phyloP scores from a whole-genome alignment of 768 basidiomycete species.

The Filobasidium wieringae region DNA sequence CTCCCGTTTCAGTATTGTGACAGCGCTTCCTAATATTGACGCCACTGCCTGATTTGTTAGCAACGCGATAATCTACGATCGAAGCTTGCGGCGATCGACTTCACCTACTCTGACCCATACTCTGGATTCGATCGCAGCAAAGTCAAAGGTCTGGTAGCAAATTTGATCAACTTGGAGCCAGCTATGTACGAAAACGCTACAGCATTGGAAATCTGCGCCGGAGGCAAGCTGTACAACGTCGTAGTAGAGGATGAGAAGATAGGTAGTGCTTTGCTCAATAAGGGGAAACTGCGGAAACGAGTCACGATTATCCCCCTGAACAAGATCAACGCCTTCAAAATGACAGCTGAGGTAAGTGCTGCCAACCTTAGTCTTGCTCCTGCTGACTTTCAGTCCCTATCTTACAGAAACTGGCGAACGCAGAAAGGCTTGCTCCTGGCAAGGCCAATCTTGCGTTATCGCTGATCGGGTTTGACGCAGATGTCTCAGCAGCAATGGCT shows the following conservation, averaged over 20 bases:
- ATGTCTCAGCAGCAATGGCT: conserved; percentile 75
- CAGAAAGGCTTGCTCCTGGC: conserved; percentile 58
- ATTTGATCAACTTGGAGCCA: conserved; percentile 63
- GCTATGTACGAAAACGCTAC: conserved; percentile 67
- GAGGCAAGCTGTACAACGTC: conserved; percentile 79
- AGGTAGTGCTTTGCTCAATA: conserved; percentile 70
- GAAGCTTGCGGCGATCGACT: conserved; percentile 60
- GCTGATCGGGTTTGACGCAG: conserved; percentile 66
- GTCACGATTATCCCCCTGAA: conserved; percentile 89
- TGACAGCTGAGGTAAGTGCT: conserved; percentile 46
- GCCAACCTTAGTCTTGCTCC: neutral
- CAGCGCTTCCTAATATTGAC: neutral
- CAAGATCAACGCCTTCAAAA: conserved; percentile 62
- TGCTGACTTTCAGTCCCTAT: neutral
- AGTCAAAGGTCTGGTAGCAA: conserved; percentile 85
- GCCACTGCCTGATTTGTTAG: conserved; percentile 18
- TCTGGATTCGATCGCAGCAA: conserved; percentile 69
- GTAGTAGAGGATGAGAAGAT: conserved; percentile 83
- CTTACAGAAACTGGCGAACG: conserved; percentile 61
- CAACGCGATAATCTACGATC: conserved; percentile 47
- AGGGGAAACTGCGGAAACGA: conserved; percentile 66
- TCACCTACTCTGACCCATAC: conserved; percentile 65
- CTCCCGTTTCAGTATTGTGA: neutral
- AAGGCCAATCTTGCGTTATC: conserved; percentile 81
- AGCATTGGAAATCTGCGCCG: conserved; percentile 85